Conservation (phyloP, 306 rosid genomes). For the Medicago ruthenica region DNA sequence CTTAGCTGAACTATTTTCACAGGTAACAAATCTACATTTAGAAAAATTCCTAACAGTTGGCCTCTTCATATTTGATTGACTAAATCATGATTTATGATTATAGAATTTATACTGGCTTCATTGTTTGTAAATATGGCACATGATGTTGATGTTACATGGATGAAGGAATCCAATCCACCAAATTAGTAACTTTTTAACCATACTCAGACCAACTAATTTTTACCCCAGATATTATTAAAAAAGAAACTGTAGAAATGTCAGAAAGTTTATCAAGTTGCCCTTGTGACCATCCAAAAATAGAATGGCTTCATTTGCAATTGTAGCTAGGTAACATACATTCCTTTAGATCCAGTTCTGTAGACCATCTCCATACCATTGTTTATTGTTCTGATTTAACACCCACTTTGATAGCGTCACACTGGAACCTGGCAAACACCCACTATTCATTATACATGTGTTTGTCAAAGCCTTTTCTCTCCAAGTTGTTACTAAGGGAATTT, state of each 20-base stretch:
- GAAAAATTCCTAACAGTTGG: background rate
- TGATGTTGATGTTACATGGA: background rate
- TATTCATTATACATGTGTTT: background rate
- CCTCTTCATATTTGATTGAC: conserved; percentile 16
- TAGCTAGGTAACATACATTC: conserved; percentile 13
- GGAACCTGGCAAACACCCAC: background rate
- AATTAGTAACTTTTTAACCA: background rate
- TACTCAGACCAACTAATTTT: background rate
- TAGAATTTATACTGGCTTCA: conserved; percentile 22
- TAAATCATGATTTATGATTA: background rate
- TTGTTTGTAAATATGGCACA: background rate
- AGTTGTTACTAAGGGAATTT: background rate
- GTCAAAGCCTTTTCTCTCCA: background rate
- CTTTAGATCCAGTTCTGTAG: background rate
- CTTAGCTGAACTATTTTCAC: conserved; percentile 92
- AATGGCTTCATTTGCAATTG: background rate
- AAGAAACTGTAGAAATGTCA: background rate
- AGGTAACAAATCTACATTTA: conserved; percentile 58
- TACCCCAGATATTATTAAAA: background rate
- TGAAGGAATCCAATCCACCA: conserved; percentile 2
- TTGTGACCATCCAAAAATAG: conserved; percentile 5
- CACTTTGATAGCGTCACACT: background rate
- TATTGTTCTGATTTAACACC: background rate
- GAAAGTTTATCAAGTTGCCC: conserved; percentile 1
- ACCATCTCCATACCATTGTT: conserved; percentile 2